phyloP scores from a whole-genome alignment of 148 eudicot species.

The Selenicereus undatus region DNA sequence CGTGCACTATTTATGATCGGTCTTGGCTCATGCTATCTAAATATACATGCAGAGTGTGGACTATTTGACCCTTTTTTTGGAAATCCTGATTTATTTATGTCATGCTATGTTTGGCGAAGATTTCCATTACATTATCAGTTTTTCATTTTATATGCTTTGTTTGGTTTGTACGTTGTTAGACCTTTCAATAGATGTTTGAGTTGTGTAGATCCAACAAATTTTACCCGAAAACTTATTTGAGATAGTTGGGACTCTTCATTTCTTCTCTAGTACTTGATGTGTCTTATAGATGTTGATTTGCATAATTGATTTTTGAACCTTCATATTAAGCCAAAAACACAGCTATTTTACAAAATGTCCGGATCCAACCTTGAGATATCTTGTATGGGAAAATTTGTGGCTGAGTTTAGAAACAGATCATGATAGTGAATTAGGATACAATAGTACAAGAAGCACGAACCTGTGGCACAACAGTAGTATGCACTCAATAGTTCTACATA shows the following conservation, averaged over 20 bases:
- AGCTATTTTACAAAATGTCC: not conserved
- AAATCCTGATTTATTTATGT: not conserved
- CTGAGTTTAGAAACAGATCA: not conserved
- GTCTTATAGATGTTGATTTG: not conserved
- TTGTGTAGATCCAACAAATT: not conserved
- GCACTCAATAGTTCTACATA: constrained; percentile 2
- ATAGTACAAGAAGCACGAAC: not conserved
- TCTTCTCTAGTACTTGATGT: not conserved
- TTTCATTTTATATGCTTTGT: not conserved
- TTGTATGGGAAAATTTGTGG: not conserved
- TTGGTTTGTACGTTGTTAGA: not conserved
- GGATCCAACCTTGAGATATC: not conserved
- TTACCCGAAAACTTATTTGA: not conserved
- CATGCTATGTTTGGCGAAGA: not conserved
- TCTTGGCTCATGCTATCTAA: not conserved
- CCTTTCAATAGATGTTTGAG: not conserved
- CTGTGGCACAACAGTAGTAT: not conserved
- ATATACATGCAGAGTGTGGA: not conserved
- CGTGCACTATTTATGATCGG: not conserved
- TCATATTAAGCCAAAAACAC: not conserved
- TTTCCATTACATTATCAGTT: not conserved
- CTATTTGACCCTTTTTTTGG: not conserved
- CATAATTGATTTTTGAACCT: not conserved
- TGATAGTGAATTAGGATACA: not conserved
- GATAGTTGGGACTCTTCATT: not conserved